A percentile compares a stretch with the other conserved stretches of the same genome.
Conservation (phyloP, 2,329 filamentous ascomycete species). For the Coniella vitis region DNA sequence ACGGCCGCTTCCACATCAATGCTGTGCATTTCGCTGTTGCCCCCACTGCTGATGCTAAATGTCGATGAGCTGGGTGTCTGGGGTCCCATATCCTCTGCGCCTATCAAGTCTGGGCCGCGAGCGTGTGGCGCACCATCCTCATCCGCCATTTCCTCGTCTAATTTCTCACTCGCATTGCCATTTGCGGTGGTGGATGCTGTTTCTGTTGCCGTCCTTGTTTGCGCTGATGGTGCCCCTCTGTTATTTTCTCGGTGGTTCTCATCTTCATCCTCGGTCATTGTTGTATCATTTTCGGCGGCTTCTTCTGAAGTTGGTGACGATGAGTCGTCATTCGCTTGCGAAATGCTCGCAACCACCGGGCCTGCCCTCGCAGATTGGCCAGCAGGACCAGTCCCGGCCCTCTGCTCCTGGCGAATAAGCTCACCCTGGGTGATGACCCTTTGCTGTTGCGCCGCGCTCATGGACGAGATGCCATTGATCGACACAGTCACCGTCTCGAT, state of each 20-base stretch:
- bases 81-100: conserved; percentile 78
- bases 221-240: conserved; percentile 25
- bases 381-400: conserved; percentile 69
- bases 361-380: conserved; percentile 47
- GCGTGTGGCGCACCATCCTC: conserved; percentile 69
- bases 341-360: conserved; percentile 17
- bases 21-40: conserved; percentile 41
- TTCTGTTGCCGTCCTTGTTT: conserved; percentile 26
- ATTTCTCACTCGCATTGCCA: conserved; percentile 22
- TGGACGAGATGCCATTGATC: conserved; percentile 60
- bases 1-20: conserved; percentile 58
- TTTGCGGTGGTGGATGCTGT: conserved; percentile 4
- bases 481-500: conserved; percentile 77
- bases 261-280: conserved; percentile 12
- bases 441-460: conserved; percentile 29
- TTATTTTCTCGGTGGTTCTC: conserved; percentile 21
- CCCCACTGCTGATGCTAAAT: conserved; percentile 30
- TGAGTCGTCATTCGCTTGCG: conserved; percentile 17
- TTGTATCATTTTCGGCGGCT: conserved; percentile 15
- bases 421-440: conserved; percentile 74
- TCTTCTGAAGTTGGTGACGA: not conserved
- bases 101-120: conserved; percentile 76
- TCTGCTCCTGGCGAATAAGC: conserved; percentile 77
- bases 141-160: conserved; percentile 36
- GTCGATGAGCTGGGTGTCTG: conserved; percentile 43